These are phyloP conservation scores for Eremochloa ophiuroides DNA, from an alignment of 176 grass and related monocot genomes.

Conservation along the genomic window DNA sequence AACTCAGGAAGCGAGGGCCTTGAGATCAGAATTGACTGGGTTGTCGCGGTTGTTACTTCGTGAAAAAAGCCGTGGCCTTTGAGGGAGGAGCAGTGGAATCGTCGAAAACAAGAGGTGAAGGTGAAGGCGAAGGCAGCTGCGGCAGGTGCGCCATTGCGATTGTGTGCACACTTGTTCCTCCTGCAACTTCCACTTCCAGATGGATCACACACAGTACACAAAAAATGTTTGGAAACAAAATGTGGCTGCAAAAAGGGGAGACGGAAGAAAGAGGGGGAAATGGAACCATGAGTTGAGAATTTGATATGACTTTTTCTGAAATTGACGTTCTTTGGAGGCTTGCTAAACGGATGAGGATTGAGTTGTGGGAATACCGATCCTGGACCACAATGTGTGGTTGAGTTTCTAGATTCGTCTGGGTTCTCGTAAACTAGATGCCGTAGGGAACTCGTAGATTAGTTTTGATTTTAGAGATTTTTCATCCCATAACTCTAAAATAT, in stretches of 20 bases:
- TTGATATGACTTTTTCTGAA: neutral
- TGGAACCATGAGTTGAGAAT: neutral
- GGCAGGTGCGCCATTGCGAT: constrained; percentile 4
- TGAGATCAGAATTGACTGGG: constrained; percentile 23
- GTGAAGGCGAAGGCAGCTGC: neutral
- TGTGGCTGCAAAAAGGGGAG: neutral
- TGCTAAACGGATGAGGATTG: constrained; percentile 37
- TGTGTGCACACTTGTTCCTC: constrained; percentile 8
- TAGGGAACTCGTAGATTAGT: neutral
- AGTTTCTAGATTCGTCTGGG: neutral
- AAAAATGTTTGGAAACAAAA: neutral
- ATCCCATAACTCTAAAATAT: no score
- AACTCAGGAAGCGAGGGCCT: neutral
- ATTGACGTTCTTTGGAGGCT: constrained; percentile 36
- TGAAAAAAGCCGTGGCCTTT: constrained; percentile 14
- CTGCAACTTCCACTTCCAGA: constrained; percentile 11
- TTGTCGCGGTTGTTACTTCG: neutral
- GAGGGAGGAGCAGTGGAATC: neutral
- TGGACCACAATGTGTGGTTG: constrained; percentile 31
- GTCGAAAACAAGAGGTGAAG: neutral
- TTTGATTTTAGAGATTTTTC: neutral
- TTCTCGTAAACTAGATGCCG: neutral
- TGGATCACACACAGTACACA: neutral
- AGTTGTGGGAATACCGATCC: neutral
- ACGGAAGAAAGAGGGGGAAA: neutral